Percentiles rank a stretch among this genome's conserved stretches.
Evolutionary conservation across 345 rosid species (phyloP).

Genomic region (Arabidopsis arenosa): DNA sequence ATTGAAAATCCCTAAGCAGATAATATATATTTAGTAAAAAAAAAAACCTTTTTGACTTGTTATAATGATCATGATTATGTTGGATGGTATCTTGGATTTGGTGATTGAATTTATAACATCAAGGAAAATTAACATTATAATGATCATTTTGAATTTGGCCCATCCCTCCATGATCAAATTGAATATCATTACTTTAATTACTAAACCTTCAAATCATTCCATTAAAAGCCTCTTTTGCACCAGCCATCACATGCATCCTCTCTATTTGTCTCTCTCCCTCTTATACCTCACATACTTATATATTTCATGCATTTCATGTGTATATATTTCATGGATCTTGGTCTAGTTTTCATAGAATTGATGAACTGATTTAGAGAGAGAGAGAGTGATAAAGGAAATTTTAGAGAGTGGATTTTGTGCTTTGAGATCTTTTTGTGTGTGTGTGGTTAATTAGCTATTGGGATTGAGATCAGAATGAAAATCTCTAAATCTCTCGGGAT

Average conservation of each 20-base stretch:
- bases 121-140: constrained; percentile 40
- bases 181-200: constrained; percentile 37
- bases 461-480: constrained; percentile 30
- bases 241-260: constrained; percentile 44
- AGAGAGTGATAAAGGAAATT: not conserved
- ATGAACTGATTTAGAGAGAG: not conserved
- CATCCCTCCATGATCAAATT: constrained; percentile 43
- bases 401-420: not conserved
- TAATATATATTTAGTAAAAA: not conserved
- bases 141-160: constrained; percentile 34
- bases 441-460: constrained; percentile 14
- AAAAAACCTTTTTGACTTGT: constrained; percentile 35
- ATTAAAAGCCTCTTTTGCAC: constrained; percentile 41
- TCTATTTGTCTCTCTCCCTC: constrained; percentile 37
- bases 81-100: constrained; percentile 43
- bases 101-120: constrained; percentile 42
- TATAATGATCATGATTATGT: constrained; percentile 44
- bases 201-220: constrained; percentile 36
- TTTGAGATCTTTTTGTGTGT: constrained; percentile 9
- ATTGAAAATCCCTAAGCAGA: not conserved
- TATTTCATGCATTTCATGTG: constrained; percentile 35
- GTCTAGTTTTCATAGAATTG: constrained; percentile 12
- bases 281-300: constrained; percentile 18
- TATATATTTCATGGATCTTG: constrained; percentile 36
- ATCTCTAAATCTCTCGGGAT: not conserved